A percentile compares a stretch with the other conserved stretches of the same genome.
phyloP scores from a whole-genome alignment of 2,329 filamentous ascomycete species.

The Trichoderma sp. region DNA sequence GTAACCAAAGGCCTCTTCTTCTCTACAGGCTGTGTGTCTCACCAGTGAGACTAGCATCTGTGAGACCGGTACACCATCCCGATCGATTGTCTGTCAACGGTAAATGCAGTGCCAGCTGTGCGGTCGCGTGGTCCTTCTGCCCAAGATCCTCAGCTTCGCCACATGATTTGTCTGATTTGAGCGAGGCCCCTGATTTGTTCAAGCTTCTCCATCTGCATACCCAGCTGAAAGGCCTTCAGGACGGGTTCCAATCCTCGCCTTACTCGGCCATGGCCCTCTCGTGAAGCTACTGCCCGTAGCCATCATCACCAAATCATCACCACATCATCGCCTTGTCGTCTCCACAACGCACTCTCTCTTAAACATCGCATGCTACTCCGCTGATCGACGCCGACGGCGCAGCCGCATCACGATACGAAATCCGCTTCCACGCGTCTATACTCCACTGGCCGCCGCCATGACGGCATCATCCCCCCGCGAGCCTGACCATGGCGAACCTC shows the following conservation, averaged over 20 bases:
- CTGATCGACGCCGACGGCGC: background rate
- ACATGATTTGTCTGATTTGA: constrained; percentile 7
- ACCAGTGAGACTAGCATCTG: background rate
- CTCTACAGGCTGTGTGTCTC: background rate
- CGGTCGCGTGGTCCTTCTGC: constrained; percentile 4
- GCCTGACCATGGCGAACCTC: background rate
- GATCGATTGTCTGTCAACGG: background rate
- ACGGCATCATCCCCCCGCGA: constrained; percentile 8
- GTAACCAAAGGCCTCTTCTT: background rate
- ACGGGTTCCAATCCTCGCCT: background rate
- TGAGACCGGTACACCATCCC: background rate
- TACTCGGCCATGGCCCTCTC: constrained; percentile 14
- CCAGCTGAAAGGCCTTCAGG: background rate
- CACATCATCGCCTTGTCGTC: background rate
- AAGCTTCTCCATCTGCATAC: background rate
- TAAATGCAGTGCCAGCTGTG: background rate
- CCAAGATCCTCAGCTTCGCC: constrained; percentile 6
- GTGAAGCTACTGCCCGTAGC: background rate
- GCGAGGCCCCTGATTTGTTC: background rate
- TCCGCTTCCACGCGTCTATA: background rate
- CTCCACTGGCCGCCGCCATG: constrained; percentile 7
- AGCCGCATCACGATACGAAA: background rate
- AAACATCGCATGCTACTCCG: background rate
- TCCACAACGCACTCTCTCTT: background rate
- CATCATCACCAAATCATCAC: background rate